Conservation (phyloP, 208 protist genomes). For the Sergeia podlipaevii region DNA sequence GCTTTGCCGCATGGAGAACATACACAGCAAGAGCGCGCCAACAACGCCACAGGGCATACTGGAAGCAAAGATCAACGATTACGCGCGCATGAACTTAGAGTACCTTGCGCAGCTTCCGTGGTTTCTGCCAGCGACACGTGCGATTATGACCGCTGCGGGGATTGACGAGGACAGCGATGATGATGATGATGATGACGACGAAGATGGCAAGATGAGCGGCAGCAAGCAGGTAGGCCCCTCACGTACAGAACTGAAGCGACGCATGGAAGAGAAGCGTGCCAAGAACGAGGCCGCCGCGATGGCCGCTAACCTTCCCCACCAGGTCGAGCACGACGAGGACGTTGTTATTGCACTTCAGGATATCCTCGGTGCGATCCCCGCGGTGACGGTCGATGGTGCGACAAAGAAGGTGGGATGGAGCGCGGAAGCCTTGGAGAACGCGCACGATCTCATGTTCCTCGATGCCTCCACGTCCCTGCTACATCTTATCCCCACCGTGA, state of each 20-base stretch:
- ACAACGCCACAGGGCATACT: slow-evolving; percentile 19
- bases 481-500: slow-evolving; percentile 62
- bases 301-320: not conserved
- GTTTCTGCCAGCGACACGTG: slow-evolving; percentile 46
- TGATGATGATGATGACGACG: slow-evolving; percentile 2
- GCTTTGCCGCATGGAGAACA: slow-evolving; percentile 67
- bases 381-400: not conserved
- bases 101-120: slow-evolving; percentile 68
- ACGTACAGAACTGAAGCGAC: no score
- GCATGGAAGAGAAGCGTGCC: slow-evolving; percentile 9
- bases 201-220: slow-evolving; percentile 6
- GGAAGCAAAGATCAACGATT: slow-evolving; percentile 57
- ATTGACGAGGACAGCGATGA: not conserved
- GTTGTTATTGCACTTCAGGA: slow-evolving; percentile 70
- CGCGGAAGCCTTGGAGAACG: slow-evolving; percentile 34
- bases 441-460: slow-evolving; percentile 78
- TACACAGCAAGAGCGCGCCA: slow-evolving; percentile 10
- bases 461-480: slow-evolving; percentile 72
- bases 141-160: slow-evolving; percentile 34
- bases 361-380: slow-evolving; percentile 58
- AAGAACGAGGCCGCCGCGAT: not conserved
- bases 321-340: slow-evolving; percentile 56
- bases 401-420: slow-evolving; percentile 35
- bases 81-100: slow-evolving; percentile 64
- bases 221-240: not conserved